These are phyloP conservation scores for Emmonsiellopsis sp. DNA, from an alignment of 2,329 filamentous ascomycete genomes.

Conservation along the genomic window DNA sequence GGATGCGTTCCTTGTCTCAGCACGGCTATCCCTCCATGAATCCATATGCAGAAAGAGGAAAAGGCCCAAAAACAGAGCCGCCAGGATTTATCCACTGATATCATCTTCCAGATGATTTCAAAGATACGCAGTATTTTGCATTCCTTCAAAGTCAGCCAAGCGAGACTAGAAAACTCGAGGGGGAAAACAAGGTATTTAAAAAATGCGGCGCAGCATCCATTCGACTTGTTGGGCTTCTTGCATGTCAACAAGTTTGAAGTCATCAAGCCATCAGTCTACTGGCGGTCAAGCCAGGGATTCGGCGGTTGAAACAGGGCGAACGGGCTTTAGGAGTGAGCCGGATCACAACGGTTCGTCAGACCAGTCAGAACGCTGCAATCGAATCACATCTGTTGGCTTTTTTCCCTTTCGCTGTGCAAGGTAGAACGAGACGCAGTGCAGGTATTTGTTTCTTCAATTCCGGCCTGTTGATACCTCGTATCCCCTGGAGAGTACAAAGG, in stretches of 20 bases:
- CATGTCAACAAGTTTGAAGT: background rate
- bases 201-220: background rate
- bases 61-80: too few species aligned
- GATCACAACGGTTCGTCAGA: background rate
- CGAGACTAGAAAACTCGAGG: background rate
- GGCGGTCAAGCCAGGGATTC: background rate
- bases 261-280: background rate
- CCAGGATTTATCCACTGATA: too few species aligned
- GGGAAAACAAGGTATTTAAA: background rate
- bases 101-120: background rate
- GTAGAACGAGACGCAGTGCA: background rate
- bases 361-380: background rate
- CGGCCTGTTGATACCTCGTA: background rate
- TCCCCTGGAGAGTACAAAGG: background rate
- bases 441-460: background rate
- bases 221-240: slow-evolving; percentile 3
- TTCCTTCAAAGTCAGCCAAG: background rate
- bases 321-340: background rate
- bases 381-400: background rate
- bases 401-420: background rate
- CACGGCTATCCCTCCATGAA: too few species aligned
- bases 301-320: background rate
- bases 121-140: background rate
- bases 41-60: too few species aligned
- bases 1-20: background rate